phyloP scores from a whole-genome alignment of 1,284 basidiomycete species.

The Neonothopanus nambi region DNA sequence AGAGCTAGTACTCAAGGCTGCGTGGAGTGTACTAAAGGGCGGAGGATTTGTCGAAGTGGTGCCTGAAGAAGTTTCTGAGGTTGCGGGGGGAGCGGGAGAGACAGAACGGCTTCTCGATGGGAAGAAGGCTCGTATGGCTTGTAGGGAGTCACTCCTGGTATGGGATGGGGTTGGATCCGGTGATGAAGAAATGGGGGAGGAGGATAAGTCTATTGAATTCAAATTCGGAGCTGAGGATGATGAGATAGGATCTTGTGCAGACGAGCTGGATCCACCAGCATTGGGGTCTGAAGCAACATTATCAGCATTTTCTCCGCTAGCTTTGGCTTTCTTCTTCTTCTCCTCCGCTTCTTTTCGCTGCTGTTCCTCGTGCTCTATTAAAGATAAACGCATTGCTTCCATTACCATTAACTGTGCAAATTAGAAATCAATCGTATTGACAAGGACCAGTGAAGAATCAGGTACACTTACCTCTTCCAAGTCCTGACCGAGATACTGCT shows the following conservation, averaged over 20 bases:
- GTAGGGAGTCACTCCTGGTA: conserved; percentile 16
- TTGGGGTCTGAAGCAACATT: conserved; percentile 8
- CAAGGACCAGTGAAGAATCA: not conserved
- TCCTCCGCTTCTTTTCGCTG: conserved; percentile 69
- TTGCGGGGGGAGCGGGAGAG: conserved; percentile 23
- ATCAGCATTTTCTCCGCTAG: not conserved
- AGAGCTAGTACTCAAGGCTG: conserved; percentile 44
- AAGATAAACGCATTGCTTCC: conserved; percentile 96
- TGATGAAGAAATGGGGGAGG: conserved; percentile 13
- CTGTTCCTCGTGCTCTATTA: conserved; percentile 88
- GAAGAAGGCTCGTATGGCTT: conserved; percentile 18
- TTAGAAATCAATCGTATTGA: conserved; percentile 4
- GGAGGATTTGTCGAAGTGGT: conserved; percentile 33
- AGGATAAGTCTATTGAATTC: not conserved
- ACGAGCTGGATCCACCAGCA: conserved; percentile 21
- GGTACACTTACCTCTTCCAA: conserved; percentile 45
- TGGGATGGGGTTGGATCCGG: not conserved
- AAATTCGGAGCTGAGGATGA: conserved; percentile 7
- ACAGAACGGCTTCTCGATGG: conserved; percentile 28
- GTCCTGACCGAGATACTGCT: conserved; percentile 31
- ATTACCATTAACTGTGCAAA: conserved; percentile 87
- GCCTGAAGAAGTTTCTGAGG: conserved; percentile 15
- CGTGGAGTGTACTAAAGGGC: conserved; percentile 43
- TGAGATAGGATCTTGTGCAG: conserved; percentile 18
- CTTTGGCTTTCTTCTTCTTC: conserved; percentile 40